phyloP scores from a whole-genome alignment of 495 filamentous ascomycete species.

The Ramalina intermedia region DNA sequence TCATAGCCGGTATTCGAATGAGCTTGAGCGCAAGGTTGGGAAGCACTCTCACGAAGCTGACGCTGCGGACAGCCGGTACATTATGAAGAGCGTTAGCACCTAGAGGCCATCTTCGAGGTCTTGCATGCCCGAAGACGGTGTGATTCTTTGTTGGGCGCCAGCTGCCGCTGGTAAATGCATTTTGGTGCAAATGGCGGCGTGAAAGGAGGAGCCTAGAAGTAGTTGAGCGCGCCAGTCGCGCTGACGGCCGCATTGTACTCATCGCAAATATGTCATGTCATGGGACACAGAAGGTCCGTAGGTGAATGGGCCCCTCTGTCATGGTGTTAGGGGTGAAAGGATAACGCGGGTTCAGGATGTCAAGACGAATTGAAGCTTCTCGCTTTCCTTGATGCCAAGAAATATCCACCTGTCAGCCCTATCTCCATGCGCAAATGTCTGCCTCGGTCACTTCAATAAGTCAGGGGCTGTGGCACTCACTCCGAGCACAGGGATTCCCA shows the following conservation, averaged over 20 bases:
- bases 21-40: slow-evolving; percentile 84
- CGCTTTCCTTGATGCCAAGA: no score
- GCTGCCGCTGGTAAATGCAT: slow-evolving; percentile 47
- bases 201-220: slow-evolving; percentile 24
- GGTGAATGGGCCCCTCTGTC: slow-evolving; percentile 7
- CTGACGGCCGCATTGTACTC: neutral
- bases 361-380: no score
- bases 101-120: slow-evolving; percentile 56
- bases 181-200: slow-evolving; percentile 51
- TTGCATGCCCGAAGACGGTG: slow-evolving; percentile 39
- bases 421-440: no score
- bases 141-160: slow-evolving; percentile 44
- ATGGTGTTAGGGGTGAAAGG: neutral
- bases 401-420: no score
- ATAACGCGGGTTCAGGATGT: no score
- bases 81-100: slow-evolving; percentile 70
- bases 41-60: slow-evolving; percentile 75
- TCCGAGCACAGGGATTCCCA: no score
- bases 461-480: no score
- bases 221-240: slow-evolving; percentile 5
- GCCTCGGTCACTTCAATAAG: no score
- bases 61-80: slow-evolving; percentile 67
- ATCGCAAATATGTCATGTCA: slow-evolving; percentile 4
- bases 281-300: slow-evolving; percentile 12
- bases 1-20: slow-evolving; percentile 71